Base-by-base conservation (phyloP, 139 green algal species). In the Microglena sp. region DNA sequence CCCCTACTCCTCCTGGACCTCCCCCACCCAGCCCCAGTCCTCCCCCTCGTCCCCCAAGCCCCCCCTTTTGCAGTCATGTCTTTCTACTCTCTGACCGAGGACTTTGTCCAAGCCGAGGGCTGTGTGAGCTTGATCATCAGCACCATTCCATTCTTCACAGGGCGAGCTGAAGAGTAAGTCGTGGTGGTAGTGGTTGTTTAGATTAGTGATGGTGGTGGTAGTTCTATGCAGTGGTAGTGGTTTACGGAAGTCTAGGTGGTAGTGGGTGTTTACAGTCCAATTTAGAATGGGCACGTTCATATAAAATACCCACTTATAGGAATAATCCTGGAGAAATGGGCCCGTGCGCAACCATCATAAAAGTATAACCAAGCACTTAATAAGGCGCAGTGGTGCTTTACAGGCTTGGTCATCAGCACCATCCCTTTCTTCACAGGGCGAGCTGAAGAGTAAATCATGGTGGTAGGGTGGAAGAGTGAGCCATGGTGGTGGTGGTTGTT, bases 241-340 rank as follows among this genome's bases (percentile, higher is more conserved):
- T n/a, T n/a, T n/a, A n/a, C n/a, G n/a, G n/a, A n/a, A n/a, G n/a
- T n/a, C n/a, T n/a, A n/a, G n/a, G n/a, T n/a, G n/a, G n/a, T n/a
- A n/a, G n/a, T n/a, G n/a, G n/a, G n/a, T n/a, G n/a, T n/a, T n/a
- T n/a, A n/a, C n/a, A n/a, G n/a, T n/a, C n/a, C n/a, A 58, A 58
- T 31, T 58, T 58, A n/a, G 46, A 32, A 58, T 58, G 46, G 29
- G 11, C 27, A 58, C 46, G 46, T 32, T 58, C 46, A 58, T 58
- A 58, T 58, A 58, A 58, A 7, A 58, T 32, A 58, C 46, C 46
- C 11, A 58, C 46, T 58, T 32, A 58, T 58, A 58, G 29, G 11
- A 58, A 58, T 58, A 58, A 58, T 11, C 46, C 27, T 31, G 46
- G 46, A 58, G 46, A 58, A n/a, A 58, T n/a, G 27, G 11, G 29